Evolutionary conservation across 306 rosid species (phyloP).

Genomic region (Cucumis sativus): Cucumber_9930_V3 NC_026657.2:30800001-30800500

Average conservation of each 20-base stretch:
- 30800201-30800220: not conserved
- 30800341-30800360: not conserved
- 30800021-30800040: not conserved
- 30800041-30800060: not conserved
- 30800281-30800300: not conserved
- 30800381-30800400: conserved; percentile 16
- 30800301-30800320: not conserved
- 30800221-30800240: not conserved
- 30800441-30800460: not conserved
- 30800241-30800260: not conserved
- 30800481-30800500: not conserved
- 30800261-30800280: not conserved
- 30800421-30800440: not conserved
- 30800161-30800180: not conserved
- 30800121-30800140: not conserved
- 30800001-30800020: not conserved
- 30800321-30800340: not conserved
- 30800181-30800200: not conserved
- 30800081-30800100: not conserved
- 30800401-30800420: not conserved
- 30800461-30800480: not conserved
- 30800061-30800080: too few species aligned
- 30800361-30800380: conserved; percentile 7
- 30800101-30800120: not conserved
- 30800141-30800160: not conserved